phyloP scores from a whole-genome alignment of 495 filamentous ascomycete species.

The Podospora pseudopauciseta region DNA sequence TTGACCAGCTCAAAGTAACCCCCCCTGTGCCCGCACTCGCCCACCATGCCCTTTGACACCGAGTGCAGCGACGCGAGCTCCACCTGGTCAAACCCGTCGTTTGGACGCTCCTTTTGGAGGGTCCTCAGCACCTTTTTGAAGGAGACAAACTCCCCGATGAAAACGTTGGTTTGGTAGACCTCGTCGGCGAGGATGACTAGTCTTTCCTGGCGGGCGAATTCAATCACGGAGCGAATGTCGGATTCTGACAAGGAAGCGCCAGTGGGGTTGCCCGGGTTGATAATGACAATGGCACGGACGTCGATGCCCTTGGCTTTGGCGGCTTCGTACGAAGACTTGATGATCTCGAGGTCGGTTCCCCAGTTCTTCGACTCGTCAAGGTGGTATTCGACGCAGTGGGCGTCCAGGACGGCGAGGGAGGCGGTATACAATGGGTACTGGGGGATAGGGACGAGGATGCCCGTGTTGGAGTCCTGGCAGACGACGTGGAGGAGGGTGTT shows the following conservation, averaged over 20 bases:
- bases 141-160: constrained; percentile 84
- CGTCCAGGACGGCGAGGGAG: constrained; percentile 80
- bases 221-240: constrained; percentile 76
- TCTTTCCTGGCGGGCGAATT: constrained; percentile 79
- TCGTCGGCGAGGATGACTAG: constrained; percentile 92
- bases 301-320: constrained; percentile 75
- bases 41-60: constrained; percentile 94
- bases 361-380: constrained; percentile 81
- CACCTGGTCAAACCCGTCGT: constrained; percentile 68
- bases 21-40: constrained; percentile 94
- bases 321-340: constrained; percentile 63
- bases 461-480: constrained; percentile 71
- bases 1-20: constrained; percentile 94
- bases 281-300: constrained; percentile 87
- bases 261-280: constrained; percentile 98
- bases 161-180: constrained; percentile 99
- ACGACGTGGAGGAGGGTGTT: constrained; percentile 89
- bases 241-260: constrained; percentile 74
- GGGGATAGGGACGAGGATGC: constrained; percentile 90
- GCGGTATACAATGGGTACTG: constrained; percentile 98
- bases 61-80: constrained; percentile 86
- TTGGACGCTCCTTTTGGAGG: constrained; percentile 68
- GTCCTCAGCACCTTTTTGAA: constrained; percentile 89
- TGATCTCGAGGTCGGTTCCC: constrained; percentile 79
- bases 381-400: constrained; percentile 85